These are phyloP conservation scores for Stachybotrys elegans DNA, from an alignment of 2,329 filamentous ascomycete genomes.

Conservation along the genomic window DNA sequence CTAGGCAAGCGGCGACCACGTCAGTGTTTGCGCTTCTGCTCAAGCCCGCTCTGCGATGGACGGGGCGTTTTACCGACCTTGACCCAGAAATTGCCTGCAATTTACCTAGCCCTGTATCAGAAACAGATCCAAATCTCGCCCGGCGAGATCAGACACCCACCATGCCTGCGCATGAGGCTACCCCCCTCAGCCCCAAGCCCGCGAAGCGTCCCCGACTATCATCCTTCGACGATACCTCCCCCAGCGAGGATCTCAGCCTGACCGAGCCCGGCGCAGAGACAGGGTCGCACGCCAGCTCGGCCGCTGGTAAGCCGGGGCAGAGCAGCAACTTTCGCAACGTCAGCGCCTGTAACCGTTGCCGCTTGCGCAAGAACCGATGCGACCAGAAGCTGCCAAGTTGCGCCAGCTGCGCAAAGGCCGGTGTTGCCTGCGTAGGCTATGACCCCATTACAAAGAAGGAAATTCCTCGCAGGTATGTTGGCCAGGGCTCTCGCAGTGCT, in stretches of 20 bases:
- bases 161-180: constrained; percentile 43
- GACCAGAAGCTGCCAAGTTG: constrained; percentile 91
- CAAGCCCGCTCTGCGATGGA: too few relatives aligned
- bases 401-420: constrained; percentile 87
- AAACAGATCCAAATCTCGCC: too few relatives aligned
- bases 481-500: background rate
- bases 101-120: too few relatives aligned
- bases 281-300: constrained; percentile 21
- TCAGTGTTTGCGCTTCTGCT: too few relatives aligned
- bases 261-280: constrained; percentile 22
- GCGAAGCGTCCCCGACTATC: constrained; percentile 53
- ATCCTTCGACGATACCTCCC: constrained; percentile 44
- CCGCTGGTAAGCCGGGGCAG: constrained; percentile 44
- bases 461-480: constrained; percentile 80
- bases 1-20: too few relatives aligned
- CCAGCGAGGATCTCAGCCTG: constrained; percentile 24
- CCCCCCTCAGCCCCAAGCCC: constrained; percentile 45
- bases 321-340: constrained; percentile 77
- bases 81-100: too few relatives aligned
- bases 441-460: constrained; percentile 95
- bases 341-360: constrained; percentile 89
- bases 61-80: too few relatives aligned
- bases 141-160: too few relatives aligned
- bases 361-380: constrained; percentile 88
- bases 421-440: constrained; percentile 87